A percentile compares a stretch with the other conserved stretches of the same genome.
Conservation (phyloP, 768 basidiomycete species). For the Pleurotus tuoliensis region DNA sequence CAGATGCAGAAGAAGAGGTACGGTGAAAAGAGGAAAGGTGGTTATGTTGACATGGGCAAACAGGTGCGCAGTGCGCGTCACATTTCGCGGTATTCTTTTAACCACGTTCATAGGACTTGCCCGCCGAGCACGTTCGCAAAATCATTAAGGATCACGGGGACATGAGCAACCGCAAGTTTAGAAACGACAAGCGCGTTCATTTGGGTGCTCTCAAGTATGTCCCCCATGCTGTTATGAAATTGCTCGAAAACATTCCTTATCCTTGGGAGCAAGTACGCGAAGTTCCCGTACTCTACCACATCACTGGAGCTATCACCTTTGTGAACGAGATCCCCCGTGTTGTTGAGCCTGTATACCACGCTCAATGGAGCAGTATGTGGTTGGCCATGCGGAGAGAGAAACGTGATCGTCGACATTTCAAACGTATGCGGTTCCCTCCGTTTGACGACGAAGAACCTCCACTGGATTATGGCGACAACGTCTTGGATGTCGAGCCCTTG, state of each 20-base stretch:
- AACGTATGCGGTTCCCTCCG: slow-evolving; percentile 99
- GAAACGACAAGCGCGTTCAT: slow-evolving; percentile 99
- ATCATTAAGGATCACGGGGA: slow-evolving; percentile 99
- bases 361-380: slow-evolving; percentile 99
- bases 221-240: slow-evolving; percentile 98
- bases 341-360: slow-evolving; percentile 97
- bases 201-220: slow-evolving; percentile 98
- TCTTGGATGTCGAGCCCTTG: slow-evolving; percentile 94
- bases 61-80: slow-evolving; percentile 45
- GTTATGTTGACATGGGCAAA: slow-evolving; percentile 90
- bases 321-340: slow-evolving; percentile 97
- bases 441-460: slow-evolving; percentile 99
- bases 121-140: slow-evolving; percentile 97
- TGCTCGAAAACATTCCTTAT: slow-evolving; percentile 96
- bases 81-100: slow-evolving; percentile 16
- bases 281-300: slow-evolving; percentile 97
- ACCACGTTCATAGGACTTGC: slow-evolving; percentile 63
- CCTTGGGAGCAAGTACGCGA: slow-evolving; percentile 99
- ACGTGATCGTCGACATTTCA: slow-evolving; percentile 97
- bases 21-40: slow-evolving; percentile 86
- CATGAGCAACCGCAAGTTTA: slow-evolving; percentile 99
- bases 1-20: slow-evolving; percentile 92
- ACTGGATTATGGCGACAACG: slow-evolving; percentile 98
- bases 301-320: slow-evolving; percentile 99
- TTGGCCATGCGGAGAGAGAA: slow-evolving; percentile 98